Evolutionary conservation across 2,329 filamentous ascomycete species (phyloP), one percentile per base, ranked within the genome.

Genomic region (Fusarium piperis): DNA sequence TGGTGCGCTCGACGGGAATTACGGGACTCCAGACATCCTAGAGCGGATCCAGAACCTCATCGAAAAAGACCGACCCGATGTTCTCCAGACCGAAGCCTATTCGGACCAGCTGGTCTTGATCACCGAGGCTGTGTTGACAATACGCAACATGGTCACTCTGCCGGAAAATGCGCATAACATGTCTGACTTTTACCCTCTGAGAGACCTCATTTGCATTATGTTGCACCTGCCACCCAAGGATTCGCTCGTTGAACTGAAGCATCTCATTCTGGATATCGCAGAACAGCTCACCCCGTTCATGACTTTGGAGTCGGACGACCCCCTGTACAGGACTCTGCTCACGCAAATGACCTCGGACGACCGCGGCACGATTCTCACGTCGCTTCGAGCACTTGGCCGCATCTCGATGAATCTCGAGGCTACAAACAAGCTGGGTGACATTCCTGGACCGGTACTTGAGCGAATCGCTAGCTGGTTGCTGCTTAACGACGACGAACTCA

Each of bases 61-160:
- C 6, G 85, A 87, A 39, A 89, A 86, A 67, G 79, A 90, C 23
- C 83, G 91, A 16, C 85, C 90, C 3, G 91, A 93, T 68, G 89
- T 94, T 75, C 85, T 98, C 28, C 89, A 95, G 69, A 89, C 94
- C 0, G 89, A 90, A 32, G 87, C 91, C 7, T 93, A 93, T 72
- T 87, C 89, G 15, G 91, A 94, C 70, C 85, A 88, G 44, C 85
- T 98, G 67, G 88, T 93, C 13, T 89, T 94, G 71, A 88, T 97
- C 68, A 95, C 92, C 26, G 95, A 98, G 81, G 94, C 96, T 3
- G 91, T 92, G 20, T 85, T 98, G 52, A 95, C 97, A 18, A 86
- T 98, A 46, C 90, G 96, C 58, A 99, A 99, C 80, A 98, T 99
- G 94, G 92, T 95, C n/a, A 93, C 97, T 81, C 85, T 98, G 20